These are phyloP conservation scores for Cladorrhinum samala DNA, from an alignment of 495 filamentous ascomycete genomes.

Conservation along the genomic window DNA sequence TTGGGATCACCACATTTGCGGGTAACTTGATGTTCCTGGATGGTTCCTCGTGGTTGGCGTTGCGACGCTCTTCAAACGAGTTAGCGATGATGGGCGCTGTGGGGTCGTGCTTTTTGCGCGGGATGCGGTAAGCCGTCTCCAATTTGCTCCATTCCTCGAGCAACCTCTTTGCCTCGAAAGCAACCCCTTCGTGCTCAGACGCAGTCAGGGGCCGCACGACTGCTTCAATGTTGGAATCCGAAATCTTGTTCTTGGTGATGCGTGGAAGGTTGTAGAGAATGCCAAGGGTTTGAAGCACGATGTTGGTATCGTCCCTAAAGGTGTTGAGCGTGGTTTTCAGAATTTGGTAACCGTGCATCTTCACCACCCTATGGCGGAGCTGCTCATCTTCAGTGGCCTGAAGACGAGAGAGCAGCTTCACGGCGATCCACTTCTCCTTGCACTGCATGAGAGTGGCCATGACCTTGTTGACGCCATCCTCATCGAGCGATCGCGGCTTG, in stretches of 20 bases:
- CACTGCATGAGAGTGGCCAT: constrained; percentile 99
- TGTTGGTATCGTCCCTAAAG: constrained; percentile 83
- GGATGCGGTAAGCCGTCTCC: constrained; percentile 91
- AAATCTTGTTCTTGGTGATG: constrained; percentile 93
- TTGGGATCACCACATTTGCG: constrained; percentile 42
- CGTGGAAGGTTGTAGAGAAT: constrained; percentile 86
- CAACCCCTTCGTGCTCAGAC: constrained; percentile 68
- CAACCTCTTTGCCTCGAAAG: constrained; percentile 60
- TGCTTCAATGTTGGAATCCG: constrained; percentile 89
- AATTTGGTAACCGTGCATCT: constrained; percentile 96
- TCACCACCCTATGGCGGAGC: constrained; percentile 80
- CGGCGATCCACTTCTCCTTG: constrained; percentile 98
- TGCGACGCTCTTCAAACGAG: constrained; percentile 61
- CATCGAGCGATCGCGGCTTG: constrained; percentile 74
- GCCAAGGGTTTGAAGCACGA: constrained; percentile 82
- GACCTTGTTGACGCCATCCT: constrained; percentile 88
- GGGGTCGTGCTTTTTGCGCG: constrained; percentile 58
- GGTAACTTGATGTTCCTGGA: constrained; percentile 23
- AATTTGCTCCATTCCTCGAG: constrained; percentile 84
- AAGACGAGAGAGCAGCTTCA: constrained; percentile 86
- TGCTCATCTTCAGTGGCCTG: constrained; percentile 85
- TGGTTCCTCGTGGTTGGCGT: constrained; percentile 53
- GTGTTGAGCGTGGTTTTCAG: constrained; percentile 75
- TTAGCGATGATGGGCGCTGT: constrained; percentile 36
- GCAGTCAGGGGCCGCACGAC: constrained; percentile 64